Evolutionary conservation across 1,139 yeast genomes (phyloP), one percentile per base, ranked within the genome.

Genomic region (Saccharomyces hybrid): DNA sequence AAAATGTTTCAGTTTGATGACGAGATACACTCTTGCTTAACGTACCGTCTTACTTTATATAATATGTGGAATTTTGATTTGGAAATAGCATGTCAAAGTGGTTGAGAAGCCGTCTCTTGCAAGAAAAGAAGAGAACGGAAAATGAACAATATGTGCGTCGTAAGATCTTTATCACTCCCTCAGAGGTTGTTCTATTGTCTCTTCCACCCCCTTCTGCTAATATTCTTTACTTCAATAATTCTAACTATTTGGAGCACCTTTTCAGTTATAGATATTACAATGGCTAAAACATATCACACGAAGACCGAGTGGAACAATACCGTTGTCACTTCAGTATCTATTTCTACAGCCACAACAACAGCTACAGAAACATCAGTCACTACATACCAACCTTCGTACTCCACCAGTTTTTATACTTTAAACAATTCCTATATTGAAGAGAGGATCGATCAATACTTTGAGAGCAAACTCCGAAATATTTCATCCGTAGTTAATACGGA

Each of bases 191-290:
- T 54, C 25, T 27, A 48, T 11, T 51, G 58, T 28, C 34, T 54
- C 8, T 53, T 57, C 23, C 53, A 56, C 31, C 62, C 62, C 2
- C 23, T 57, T 11, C 25, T 56, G 16, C 27, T 58, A 49, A 52
- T 56, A 20, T 50, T 58, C 27, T 46, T 56, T n/a, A 23, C 52
- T 9, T 49, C 50, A 6, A 32, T 54, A 16, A 27, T 59, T 23
- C 27, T 59, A 34, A 41, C 59, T 3, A 47, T 57, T 26, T 59
- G 61, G 59, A 46, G 54, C 5, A 31, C 52, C n/a, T 52, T 51
- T 49, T 32, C 46, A 31, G 42, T 51, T 7, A 47, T 57, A n/a
- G 51, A 54, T n/a, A 6, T 16, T 11, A 38, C 42, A 34, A 46
- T 23, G 13, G 13, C 20, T 4, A 25, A 25, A 25, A 46, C 29